Evolutionary conservation across 768 basidiomycete species (phyloP).

Genomic region (Amylocystis lapponica): DNA sequence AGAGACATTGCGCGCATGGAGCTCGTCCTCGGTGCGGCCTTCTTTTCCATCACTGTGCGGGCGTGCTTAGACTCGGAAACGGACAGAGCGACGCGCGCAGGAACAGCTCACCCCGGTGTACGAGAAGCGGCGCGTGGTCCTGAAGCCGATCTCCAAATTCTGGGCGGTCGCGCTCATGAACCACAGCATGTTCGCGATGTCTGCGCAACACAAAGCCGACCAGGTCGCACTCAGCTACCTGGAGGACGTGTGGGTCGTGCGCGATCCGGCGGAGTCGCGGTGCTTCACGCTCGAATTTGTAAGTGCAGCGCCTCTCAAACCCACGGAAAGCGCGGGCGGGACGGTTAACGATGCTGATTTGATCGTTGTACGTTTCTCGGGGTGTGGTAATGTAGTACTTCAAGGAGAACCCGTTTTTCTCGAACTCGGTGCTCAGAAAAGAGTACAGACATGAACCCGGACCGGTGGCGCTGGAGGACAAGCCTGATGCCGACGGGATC

Average conservation of each 20-base stretch:
- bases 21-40: conserved; percentile 61
- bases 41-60: conserved; percentile 1
- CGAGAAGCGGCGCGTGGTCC: conserved; percentile 60
- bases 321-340: neutral
- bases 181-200: conserved; percentile 53
- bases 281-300: conserved; percentile 89
- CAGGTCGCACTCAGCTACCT: conserved; percentile 77
- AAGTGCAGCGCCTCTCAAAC: conserved; percentile 29
- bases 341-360: neutral
- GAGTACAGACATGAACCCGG: conserved; percentile 69
- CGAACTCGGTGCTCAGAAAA: conserved; percentile 70
- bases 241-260: conserved; percentile 79
- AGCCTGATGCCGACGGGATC: conserved; percentile 67
- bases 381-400: conserved; percentile 48
- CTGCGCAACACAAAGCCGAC: conserved; percentile 70
- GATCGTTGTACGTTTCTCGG: neutral
- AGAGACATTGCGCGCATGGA: conserved; percentile 69
- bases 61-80: conserved; percentile 3
- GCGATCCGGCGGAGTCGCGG: conserved; percentile 68
- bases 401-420: conserved; percentile 83
- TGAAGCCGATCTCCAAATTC: conserved; percentile 68
- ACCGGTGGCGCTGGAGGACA: conserved; percentile 46
- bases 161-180: conserved; percentile 87
- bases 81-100: conserved; percentile 59
- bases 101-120: conserved; percentile 55